phyloP scores from a whole-genome alignment of 495 filamentous ascomycete species.

The Aspergillus homomorphus region DNA sequence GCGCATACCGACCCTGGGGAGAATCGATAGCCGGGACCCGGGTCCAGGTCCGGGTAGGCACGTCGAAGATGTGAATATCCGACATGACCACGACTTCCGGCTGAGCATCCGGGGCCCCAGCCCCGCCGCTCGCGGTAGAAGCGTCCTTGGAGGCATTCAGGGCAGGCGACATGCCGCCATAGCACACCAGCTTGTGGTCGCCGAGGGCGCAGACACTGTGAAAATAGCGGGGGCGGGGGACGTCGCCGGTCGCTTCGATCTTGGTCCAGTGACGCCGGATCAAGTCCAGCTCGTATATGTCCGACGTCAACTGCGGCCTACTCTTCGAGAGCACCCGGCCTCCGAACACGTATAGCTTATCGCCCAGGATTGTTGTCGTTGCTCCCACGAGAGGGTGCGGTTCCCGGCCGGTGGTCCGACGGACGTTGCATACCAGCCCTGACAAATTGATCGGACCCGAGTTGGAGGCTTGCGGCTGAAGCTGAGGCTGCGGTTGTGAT shows the following conservation, averaged over 20 bases:
- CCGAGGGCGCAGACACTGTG: slow-evolving; percentile 92
- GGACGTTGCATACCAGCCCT: slow-evolving; percentile 89
- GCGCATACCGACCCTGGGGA: slow-evolving; percentile 92
- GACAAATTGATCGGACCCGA: slow-evolving; percentile 65
- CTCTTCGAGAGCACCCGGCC: slow-evolving; percentile 81
- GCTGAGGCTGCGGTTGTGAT: slow-evolving; percentile 26
- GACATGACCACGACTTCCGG: slow-evolving; percentile 96
- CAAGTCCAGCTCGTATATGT: slow-evolving; percentile 90
- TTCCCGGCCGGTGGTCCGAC: slow-evolving; percentile 84
- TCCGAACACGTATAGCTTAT: slow-evolving; percentile 95
- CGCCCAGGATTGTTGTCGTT: slow-evolving; percentile 89
- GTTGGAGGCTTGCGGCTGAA: slow-evolving; percentile 30
- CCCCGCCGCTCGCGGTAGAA: slow-evolving; percentile 29
- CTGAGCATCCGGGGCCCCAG: slow-evolving; percentile 59
- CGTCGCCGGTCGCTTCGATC: slow-evolving; percentile 75
- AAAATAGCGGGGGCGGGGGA: slow-evolving; percentile 90
- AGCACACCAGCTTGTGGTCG: slow-evolving; percentile 94
- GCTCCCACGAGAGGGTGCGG: slow-evolving; percentile 90
- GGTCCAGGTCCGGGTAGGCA: slow-evolving; percentile 80
- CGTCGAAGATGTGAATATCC: slow-evolving; percentile 95
- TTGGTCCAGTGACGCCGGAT: slow-evolving; percentile 90
- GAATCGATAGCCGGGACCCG: slow-evolving; percentile 75
- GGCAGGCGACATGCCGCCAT: slow-evolving; percentile 94
- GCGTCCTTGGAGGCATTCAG: slow-evolving; percentile 44
- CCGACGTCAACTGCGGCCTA: slow-evolving; percentile 77